These are phyloP conservation scores for Musa schizocarpa DNA, from an alignment of 176 grass and related monocot genomes.

Conservation along the genomic window DNA sequence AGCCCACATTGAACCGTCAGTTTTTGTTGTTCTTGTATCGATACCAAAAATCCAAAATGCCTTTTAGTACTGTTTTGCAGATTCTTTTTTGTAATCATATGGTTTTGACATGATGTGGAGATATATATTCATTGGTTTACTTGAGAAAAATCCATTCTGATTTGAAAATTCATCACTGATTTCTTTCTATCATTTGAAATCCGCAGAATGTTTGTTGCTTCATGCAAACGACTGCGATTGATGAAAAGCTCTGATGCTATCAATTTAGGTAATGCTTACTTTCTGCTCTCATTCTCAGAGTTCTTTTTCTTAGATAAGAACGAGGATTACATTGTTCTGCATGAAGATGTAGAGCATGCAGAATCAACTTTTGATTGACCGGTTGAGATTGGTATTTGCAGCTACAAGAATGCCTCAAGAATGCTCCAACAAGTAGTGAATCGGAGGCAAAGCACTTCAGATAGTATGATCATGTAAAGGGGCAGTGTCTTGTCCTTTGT, in stretches of 20 bases:
- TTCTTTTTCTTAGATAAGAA: not conserved
- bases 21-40: too few relatives aligned
- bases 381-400: not conserved
- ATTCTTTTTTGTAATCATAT: too few relatives aligned
- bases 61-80: too few relatives aligned
- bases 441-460: not conserved
- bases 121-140: too few relatives aligned
- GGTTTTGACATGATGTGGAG: too few relatives aligned
- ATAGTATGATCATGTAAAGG: not conserved
- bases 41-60: too few relatives aligned
- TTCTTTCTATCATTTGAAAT: too few relatives aligned
- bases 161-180: too few relatives aligned
- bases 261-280: slow-evolving; percentile 4
- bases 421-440: not conserved
- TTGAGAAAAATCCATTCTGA: too few relatives aligned
- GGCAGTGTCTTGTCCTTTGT: not conserved
- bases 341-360: not conserved
- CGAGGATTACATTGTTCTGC: not conserved
- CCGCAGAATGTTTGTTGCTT: slow-evolving; percentile 14
- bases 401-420: not conserved
- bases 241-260: slow-evolving; percentile 17
- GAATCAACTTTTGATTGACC: not conserved
- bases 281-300: not conserved
- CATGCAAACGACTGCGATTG: slow-evolving; percentile 6
- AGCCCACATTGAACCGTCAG: too few relatives aligned